phyloP scores from a whole-genome alignment of 2,329 filamentous ascomycete genomes.

The Epichloe aotearoae region DNA sequence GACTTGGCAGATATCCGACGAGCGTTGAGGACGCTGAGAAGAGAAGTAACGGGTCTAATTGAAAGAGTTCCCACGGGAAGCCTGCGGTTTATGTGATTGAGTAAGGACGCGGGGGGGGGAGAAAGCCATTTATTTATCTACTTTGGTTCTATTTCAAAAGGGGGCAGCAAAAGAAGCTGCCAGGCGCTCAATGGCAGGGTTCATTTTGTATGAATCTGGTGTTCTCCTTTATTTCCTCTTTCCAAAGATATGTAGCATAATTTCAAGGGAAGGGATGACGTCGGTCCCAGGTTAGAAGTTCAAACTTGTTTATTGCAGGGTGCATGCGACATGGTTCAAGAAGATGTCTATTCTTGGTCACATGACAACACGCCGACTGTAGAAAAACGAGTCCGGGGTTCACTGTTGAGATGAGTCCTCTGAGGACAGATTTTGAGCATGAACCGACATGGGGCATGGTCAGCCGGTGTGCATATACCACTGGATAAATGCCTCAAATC shows the following conservation, averaged over 20 bases:
- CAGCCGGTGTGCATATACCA: no score
- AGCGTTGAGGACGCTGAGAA: slow-evolving; percentile 27
- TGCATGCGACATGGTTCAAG: no score
- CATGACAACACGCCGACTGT: no score
- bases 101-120: not conserved
- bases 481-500: no score
- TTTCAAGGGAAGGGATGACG: not conserved
- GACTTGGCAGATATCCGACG: slow-evolving; percentile 31
- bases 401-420: no score
- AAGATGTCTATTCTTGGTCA: no score
- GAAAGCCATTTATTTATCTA: not conserved
- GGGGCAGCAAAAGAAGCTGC: not conserved
- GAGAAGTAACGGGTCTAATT: slow-evolving; percentile 30
- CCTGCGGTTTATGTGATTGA: slow-evolving; percentile 31
- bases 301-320: no score
- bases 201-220: slow-evolving; percentile 4
- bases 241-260: slow-evolving; percentile 4
- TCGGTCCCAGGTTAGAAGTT: not conserved
- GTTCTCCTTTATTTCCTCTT: not conserved
- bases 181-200: slow-evolving; percentile 2
- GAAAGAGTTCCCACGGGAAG: slow-evolving; percentile 29
- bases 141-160: not conserved
- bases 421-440: no score
- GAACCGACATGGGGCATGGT: no score
- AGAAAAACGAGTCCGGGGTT: no score